phyloP scores from a whole-genome alignment of 148 eudicot species.

The Rhododendron simsii region DNA sequence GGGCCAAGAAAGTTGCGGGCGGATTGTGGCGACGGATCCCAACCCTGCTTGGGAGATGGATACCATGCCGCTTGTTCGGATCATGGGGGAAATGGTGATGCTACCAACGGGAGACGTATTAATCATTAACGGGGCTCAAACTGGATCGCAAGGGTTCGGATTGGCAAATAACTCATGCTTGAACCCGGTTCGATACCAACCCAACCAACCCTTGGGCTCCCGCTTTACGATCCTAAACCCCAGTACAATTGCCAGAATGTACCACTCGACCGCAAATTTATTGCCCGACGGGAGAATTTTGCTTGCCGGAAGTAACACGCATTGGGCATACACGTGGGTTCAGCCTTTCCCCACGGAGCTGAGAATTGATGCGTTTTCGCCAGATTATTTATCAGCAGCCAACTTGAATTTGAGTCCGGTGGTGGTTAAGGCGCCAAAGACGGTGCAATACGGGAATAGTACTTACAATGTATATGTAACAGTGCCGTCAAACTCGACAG shows the following conservation, averaged over 20 bases:
- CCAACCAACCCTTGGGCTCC: constrained; percentile 24
- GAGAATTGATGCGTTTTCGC: too few relatives aligned
- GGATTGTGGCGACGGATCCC: constrained; percentile 60
- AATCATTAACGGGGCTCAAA: constrained; percentile 17
- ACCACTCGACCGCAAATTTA: constrained; percentile 83
- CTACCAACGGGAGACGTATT: constrained; percentile 71
- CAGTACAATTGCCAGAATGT: constrained; percentile 46
- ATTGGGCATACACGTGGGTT: too few relatives aligned
- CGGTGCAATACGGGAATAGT: too few relatives aligned
- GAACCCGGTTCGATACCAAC: constrained; percentile 51
- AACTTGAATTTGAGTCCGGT: too few relatives aligned
- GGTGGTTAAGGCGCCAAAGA: too few relatives aligned
- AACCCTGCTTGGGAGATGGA: constrained; percentile 83
- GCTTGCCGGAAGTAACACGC: too few relatives aligned
- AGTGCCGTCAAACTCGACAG: too few relatives aligned
- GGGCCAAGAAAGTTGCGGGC: neutral
- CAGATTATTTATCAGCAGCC: too few relatives aligned
- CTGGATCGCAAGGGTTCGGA: constrained; percentile 76
- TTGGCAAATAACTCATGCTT: constrained; percentile 23
- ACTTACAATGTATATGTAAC: too few relatives aligned
- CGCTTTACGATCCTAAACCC: constrained; percentile 51
- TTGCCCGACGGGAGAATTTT: constrained; percentile 41
- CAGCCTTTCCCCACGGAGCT: too few relatives aligned
- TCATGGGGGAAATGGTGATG: constrained; percentile 96
- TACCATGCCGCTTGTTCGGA: constrained; percentile 71